Evolutionary conservation across 2,329 filamentous ascomycete genomes (phyloP).

Genomic region (Xylariomycetidae sp.): DNA sequence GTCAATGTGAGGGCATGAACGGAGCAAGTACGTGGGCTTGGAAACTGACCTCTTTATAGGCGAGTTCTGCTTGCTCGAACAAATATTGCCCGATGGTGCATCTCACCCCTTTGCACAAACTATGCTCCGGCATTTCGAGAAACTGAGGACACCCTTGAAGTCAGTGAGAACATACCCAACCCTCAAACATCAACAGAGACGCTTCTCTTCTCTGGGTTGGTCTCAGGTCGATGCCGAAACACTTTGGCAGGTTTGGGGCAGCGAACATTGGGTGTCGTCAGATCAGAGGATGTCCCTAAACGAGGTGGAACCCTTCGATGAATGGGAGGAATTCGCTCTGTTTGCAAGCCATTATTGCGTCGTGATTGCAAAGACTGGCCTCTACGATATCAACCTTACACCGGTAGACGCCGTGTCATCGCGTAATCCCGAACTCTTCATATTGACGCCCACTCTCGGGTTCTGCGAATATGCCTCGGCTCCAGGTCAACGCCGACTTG

Average conservation of each 20-base stretch:
- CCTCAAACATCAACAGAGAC: conserved; percentile 57
- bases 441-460: no score
- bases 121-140: conserved; percentile 80
- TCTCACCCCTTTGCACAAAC: conserved; percentile 80
- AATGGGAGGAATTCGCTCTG: conserved; percentile 91
- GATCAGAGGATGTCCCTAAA: conserved; percentile 61
- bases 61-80: conserved; percentile 82
- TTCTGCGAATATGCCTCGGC: conserved; percentile 34
- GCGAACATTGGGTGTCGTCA: conserved; percentile 58
- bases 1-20: conserved; percentile 49
- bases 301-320: conserved; percentile 77
- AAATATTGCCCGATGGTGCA: conserved; percentile 73
- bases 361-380: conserved; percentile 57
- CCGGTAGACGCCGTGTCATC: no score
- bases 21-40: not conserved
- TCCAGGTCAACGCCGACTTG: conserved; percentile 55
- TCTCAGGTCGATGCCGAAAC: conserved; percentile 55
- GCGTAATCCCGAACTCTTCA: no score
- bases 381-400: no score
- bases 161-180: conserved; percentile 68
- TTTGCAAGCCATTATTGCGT: conserved; percentile 84
- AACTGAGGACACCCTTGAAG: conserved; percentile 72
- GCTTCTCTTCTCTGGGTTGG: conserved; percentile 72
- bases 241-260: conserved; percentile 80
- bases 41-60: conserved; percentile 37